Evolutionary conservation across 208 protist genomes (phyloP).

Genomic region (Leishmania tropica): DNA sequence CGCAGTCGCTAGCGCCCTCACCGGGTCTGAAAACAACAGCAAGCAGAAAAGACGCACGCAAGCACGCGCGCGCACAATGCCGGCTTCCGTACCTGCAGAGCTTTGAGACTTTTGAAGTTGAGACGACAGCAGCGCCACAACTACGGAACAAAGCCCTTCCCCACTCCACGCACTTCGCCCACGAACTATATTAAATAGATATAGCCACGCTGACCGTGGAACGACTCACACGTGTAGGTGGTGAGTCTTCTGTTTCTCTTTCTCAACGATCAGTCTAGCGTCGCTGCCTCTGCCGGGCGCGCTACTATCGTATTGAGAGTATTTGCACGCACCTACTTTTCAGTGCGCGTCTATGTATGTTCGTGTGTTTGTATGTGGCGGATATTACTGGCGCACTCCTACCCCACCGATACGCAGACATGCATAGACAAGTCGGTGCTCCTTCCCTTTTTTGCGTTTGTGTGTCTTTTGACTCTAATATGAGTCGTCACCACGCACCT

Average conservation of each 20-base stretch:
- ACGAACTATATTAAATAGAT: no score
- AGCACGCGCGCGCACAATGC: not conserved
- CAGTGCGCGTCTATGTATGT: not conserved
- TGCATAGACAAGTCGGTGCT: not conserved
- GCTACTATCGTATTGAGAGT: not conserved
- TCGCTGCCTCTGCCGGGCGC: not conserved
- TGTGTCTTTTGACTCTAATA: not conserved
- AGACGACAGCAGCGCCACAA: not conserved
- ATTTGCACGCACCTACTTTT: not conserved
- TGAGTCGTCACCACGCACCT: not conserved
- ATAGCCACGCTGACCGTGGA: not conserved
- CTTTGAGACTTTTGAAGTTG: not conserved
- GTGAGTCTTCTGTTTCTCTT: not conserved
- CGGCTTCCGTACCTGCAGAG: not conserved
- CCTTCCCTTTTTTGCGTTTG: not conserved
- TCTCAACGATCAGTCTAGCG: not conserved
- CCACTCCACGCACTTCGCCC: not conserved
- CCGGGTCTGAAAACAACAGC: not conserved
- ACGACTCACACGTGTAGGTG: not conserved
- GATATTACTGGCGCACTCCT: not conserved
- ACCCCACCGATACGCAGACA: not conserved
- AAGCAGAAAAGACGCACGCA: not conserved
- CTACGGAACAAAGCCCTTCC: not conserved
- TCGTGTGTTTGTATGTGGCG: not conserved
- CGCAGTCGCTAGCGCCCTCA: not conserved